Percentiles rank a stretch among this genome's conserved stretches.
Conservation (phyloP, 2,329 filamentous ascomycete genomes). For the Fusarium sp. region DNA sequence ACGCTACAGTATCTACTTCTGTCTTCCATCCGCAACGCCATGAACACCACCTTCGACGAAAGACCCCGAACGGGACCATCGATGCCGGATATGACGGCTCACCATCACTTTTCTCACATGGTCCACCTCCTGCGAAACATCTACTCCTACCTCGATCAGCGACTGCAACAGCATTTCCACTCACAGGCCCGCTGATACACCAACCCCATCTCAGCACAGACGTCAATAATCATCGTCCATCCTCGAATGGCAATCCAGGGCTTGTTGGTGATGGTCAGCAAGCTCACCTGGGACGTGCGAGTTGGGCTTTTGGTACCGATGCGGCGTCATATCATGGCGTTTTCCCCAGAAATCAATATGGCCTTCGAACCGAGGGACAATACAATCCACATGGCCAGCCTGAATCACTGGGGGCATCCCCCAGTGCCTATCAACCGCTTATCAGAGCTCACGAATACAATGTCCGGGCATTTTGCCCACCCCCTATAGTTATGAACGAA, state of each 20-base stretch:
- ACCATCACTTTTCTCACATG: slow-evolving; percentile 75
- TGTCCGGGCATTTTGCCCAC: slow-evolving; percentile 53
- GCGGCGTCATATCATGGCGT: slow-evolving; percentile 21
- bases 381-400: slow-evolving; percentile 30
- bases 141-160: slow-evolving; percentile 74
- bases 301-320: slow-evolving; percentile 34
- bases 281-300: slow-evolving; percentile 16
- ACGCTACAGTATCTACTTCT: slow-evolving; percentile 24
- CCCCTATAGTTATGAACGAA: slow-evolving; percentile 48
- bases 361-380: slow-evolving; percentile 22
- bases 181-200: slow-evolving; percentile 19
- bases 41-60: slow-evolving; percentile 87
- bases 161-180: slow-evolving; percentile 33
- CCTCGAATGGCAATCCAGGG: slow-evolving; percentile 23
- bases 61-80: slow-evolving; percentile 94
- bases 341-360: slow-evolving; percentile 28
- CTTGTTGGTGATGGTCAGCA: slow-evolving; percentile 30
- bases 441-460: slow-evolving; percentile 53
- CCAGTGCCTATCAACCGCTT: slow-evolving; percentile 47
- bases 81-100: slow-evolving; percentile 92
- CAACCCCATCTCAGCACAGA: slow-evolving; percentile 27
- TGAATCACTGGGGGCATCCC: slow-evolving; percentile 33
- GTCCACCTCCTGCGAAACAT: slow-evolving; percentile 84
- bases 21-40: slow-evolving; percentile 48
- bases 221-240: slow-evolving; percentile 23